Base-by-base conservation (phyloP, 2,329 filamentous ascomycete species). In the Pseudocercospora eumusae region DNA sequence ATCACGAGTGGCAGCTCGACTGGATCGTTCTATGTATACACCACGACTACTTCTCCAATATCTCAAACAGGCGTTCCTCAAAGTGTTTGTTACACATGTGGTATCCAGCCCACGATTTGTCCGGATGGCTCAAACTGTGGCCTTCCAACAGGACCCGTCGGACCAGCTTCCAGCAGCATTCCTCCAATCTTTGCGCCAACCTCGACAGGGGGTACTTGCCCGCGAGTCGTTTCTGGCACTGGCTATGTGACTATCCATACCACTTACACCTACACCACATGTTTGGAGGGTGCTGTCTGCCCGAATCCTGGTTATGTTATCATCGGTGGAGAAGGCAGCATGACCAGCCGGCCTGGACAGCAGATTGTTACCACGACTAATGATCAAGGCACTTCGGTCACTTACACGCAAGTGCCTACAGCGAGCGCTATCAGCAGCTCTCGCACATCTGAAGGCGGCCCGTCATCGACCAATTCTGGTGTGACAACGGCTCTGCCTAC, bases 231-330 rank as follows among this genome's bases (percentile, higher is more conserved):
- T 33, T 62, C 60, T 15, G 61, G 66, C 9, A 65, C 66, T 21
- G 70, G 71, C 4, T 74, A 72, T 4, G 74, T 69, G 2, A 74
- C 72, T 5, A 42, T 74, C 10, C 70, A 70, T 57, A 73, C 71
- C 8, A 74, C 71, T 1, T 61, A 69, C n/a, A 73, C 69, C 2
- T 64, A 73, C 23, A 75, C 71, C 8, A 69, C 64, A 21, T 75
- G 73, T 60, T 64, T 66, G 3, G 64, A 71, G 4, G 69, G 69
- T 6, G 62, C 65, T 13, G 69, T 69, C 21, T 75, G 73, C 63
- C 70, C 70, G 4, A 66, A 68, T 33, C 66, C 68, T 15, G 67
- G 68, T 18, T 71, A 69, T 49, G 59, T 58, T 13, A 59, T 69
- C 23, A 61, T 66, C 47, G 63, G 62, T 3, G 64, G 63, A n/a